Percentiles rank a stretch among this genome's conserved stretches.
phyloP scores from a whole-genome alignment of 2,329 filamentous ascomycete genomes.

The Daldinia sp. region DNA sequence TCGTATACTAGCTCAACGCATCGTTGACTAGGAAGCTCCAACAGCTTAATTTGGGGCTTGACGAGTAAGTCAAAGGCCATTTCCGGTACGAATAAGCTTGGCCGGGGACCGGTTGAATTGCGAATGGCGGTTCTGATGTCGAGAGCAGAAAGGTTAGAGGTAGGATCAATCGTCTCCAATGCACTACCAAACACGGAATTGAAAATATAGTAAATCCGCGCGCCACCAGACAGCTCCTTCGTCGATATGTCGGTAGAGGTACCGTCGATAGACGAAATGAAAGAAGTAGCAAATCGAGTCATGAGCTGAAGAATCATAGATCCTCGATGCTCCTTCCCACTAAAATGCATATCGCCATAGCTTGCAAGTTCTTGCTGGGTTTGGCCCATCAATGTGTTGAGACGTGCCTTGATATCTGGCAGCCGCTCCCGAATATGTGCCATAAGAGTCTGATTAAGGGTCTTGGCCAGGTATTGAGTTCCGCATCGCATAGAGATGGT shows the following conservation, averaged over 20 bases:
- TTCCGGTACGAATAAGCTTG: constrained; percentile 96
- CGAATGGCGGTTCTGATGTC: constrained; percentile 97
- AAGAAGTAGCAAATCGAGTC: constrained; percentile 97
- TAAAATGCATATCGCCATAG: constrained; percentile 98
- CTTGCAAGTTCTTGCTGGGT: constrained; percentile 98
- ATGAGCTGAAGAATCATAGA: constrained; percentile 96
- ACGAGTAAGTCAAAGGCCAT: constrained; percentile 97
- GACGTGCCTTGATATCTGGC: constrained; percentile 95
- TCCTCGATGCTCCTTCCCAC: constrained; percentile 93
- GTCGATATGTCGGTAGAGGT: constrained; percentile 99
- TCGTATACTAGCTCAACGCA: constrained; percentile 99
- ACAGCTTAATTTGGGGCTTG: constrained; percentile 96
- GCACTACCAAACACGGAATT: constrained; percentile 98
- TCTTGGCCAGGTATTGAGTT: constrained; percentile 93
- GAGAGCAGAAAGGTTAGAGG: constrained; percentile 89
- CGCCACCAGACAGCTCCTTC: constrained; percentile 94
- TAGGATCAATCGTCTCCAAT: constrained; percentile 94
- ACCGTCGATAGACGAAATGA: constrained; percentile 98
- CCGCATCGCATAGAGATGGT: constrained; percentile 95
- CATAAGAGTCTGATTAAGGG: constrained; percentile 95
- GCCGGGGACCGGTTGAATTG: constrained; percentile 94
- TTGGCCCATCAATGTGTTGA: constrained; percentile 99
- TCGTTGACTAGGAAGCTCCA: constrained; percentile 93
- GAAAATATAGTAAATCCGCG: constrained; percentile 98
- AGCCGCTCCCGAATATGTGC: constrained; percentile 92